Percentiles rank a stretch among this genome's conserved stretches.
Evolutionary conservation across 768 basidiomycete genomes (phyloP).

Genomic region (Kwoniella newhampshirensis): DNA sequence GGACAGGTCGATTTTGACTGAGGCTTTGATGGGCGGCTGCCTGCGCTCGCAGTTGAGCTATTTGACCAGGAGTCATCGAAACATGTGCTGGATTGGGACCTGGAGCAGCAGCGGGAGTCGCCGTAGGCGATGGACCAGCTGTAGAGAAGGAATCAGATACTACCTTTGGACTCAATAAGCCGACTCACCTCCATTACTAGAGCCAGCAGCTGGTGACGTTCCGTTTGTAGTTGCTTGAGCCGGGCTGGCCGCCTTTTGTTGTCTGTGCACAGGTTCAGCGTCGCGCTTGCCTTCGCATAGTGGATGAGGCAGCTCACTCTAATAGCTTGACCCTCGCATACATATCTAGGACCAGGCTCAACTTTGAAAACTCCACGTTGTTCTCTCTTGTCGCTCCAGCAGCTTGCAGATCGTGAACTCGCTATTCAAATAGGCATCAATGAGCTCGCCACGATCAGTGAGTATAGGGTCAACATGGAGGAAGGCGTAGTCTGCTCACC

Average conservation of each 20-base stretch:
- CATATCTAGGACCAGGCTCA: constrained; percentile 36
- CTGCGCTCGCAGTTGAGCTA: constrained; percentile 52
- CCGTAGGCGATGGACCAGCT: background rate
- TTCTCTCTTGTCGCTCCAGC: constrained; percentile 39
- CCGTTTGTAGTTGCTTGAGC: constrained; percentile 14
- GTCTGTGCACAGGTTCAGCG: constrained; percentile 6
- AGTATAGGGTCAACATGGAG: no score
- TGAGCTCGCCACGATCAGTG: no score
- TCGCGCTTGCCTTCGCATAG: background rate
- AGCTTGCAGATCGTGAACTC: constrained; percentile 32
- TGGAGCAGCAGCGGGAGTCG: constrained; percentile 6
- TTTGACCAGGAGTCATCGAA: constrained; percentile 52
- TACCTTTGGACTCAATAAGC: no score
- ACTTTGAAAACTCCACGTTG: constrained; percentile 30
- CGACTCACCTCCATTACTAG: constrained; percentile 19
- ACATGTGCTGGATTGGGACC: constrained; percentile 19
- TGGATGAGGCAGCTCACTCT: constrained; percentile 20
- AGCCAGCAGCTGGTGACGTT: constrained; percentile 12
- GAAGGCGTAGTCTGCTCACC: constrained; percentile 31
- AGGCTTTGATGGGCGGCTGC: constrained; percentile 50
- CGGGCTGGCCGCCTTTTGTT: constrained; percentile 11
- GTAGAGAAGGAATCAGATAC: no score
- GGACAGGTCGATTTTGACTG: constrained; percentile 47
- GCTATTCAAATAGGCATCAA: constrained; percentile 11
- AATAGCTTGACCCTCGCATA: constrained; percentile 30